phyloP scores from a whole-genome alignment of 208 protist species.

The Crithidia acanthocephali region DNA sequence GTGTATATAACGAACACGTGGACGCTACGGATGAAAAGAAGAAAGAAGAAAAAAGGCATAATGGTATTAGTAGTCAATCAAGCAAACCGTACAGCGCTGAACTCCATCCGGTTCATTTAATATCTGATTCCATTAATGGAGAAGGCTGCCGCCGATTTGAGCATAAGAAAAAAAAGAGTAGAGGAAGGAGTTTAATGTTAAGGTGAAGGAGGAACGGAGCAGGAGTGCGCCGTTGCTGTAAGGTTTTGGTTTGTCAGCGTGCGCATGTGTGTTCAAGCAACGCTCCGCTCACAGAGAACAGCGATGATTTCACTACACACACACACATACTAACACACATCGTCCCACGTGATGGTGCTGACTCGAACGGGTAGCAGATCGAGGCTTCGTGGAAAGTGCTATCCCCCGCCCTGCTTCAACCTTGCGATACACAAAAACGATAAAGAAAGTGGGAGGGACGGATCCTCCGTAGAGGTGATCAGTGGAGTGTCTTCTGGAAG shows the following conservation, averaged over 20 bases:
- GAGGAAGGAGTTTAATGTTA: neutral
- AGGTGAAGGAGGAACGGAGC: neutral
- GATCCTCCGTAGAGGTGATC: neutral
- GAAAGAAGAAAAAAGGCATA: neutral
- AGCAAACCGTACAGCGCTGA: neutral
- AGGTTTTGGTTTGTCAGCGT: too few relatives aligned
- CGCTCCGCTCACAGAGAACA: neutral
- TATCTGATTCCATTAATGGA: conserved; percentile 18
- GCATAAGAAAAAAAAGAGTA: conserved; percentile 11
- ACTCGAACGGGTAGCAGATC: too few relatives aligned
- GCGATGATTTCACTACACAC: too few relatives aligned
- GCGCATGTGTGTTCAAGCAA: neutral
- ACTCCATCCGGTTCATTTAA: conserved; percentile 18
- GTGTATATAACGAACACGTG: too few relatives aligned
- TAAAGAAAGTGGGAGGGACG: neutral
- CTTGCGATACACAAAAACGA: neutral
- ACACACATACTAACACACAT: too few relatives aligned
- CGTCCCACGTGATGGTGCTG: too few relatives aligned
- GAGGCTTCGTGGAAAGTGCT: neutral
- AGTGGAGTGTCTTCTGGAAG: conserved; percentile 37
- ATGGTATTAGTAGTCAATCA: neutral
- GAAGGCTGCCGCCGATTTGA: neutral
- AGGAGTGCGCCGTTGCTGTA: too few relatives aligned
- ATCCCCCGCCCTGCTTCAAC: too few relatives aligned
- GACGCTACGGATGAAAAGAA: neutral